Evolutionary conservation across 2,329 filamentous ascomycete genomes (phyloP), one percentile per base, ranked within the genome.

Genomic region (Calonectria pseudoreteaudii): DNA sequence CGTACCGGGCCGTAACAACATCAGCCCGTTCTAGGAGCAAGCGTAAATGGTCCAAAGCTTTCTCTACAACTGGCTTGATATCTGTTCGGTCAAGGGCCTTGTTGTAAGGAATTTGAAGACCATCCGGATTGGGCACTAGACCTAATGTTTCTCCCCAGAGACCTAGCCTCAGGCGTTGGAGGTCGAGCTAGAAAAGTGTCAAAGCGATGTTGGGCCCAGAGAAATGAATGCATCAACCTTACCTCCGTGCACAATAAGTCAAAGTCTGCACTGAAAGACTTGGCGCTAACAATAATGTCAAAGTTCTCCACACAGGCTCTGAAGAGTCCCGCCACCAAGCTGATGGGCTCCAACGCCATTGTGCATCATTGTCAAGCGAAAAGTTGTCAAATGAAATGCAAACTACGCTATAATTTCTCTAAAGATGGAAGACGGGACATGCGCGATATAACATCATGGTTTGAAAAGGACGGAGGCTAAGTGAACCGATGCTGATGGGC

Each of bases 191-290:
- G 26, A 20, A 38, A 7, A 13, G 4, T 18, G 44, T 41, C 26
- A 53, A 18, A 31, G 28, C 3, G n/a, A 38, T 10, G 18, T 38
- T 18, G 26, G 10, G 14, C 20, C 36, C 14, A 4, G 16, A 4
- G 38, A 20, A 13, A 20, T 13, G 4, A 9, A 34, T 18, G 6
- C 20, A 16, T 53, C 13, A 16, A 10, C 20, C 38, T 7, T 68
- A 72, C 70, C 36, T 68, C 36, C 6, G 70, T 68, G 34, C 70
- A 72, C 26, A 72, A 56, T 18, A 72, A 28, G 23, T 72, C 70
- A 53, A 72, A 72, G 9, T 72, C 70, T 8, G 47, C 30, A 26
- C 66, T 20, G 28, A 68, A 72, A 36, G 67, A 36, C 10, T 30
- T 53, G 18, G 64, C 52, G 18, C 36, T 47, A 1, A 72, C 70